These are phyloP conservation scores for Tulasnella sp. DNA, from an alignment of 768 basidiomycete genomes.

Conservation along the genomic window DNA sequence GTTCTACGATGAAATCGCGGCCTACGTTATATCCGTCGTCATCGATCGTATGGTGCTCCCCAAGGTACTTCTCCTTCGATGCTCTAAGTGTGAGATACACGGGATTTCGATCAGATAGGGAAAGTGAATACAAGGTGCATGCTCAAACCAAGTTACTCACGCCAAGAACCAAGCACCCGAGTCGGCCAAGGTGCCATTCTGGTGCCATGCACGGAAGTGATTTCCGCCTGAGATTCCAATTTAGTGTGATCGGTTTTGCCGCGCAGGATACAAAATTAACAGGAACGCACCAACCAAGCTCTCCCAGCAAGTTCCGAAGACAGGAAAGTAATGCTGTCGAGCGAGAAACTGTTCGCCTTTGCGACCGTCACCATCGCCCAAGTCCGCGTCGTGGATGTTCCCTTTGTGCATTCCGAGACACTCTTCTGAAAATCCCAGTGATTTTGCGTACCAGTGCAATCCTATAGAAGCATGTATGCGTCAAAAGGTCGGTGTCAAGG, in stretches of 20 bases:
- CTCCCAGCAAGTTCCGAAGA: slow-evolving; percentile 85
- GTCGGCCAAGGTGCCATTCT: slow-evolving; percentile 62
- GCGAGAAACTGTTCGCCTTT: slow-evolving; percentile 60
- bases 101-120: no score
- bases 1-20: slow-evolving; percentile 63
- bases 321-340: slow-evolving; percentile 61
- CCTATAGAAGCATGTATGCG: not conserved
- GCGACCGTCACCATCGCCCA: slow-evolving; percentile 70
- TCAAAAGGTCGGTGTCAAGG: slow-evolving; percentile 4
- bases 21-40: slow-evolving; percentile 75
- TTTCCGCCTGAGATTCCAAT: slow-evolving; percentile 48
- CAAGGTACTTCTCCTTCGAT: slow-evolving; percentile 48
- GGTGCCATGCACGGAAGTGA: slow-evolving; percentile 82
- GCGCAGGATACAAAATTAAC: no score
- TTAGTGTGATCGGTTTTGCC: slow-evolving; percentile 5
- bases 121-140: no score
- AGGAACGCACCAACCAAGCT: slow-evolving; percentile 44
- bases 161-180: slow-evolving; percentile 80
- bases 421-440: slow-evolving; percentile 72
- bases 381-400: slow-evolving; percentile 60
- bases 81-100: no score
- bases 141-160: no score
- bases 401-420: slow-evolving; percentile 74
- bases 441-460: slow-evolving; percentile 31
- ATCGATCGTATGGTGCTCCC: slow-evolving; percentile 49